These are phyloP conservation scores for Wickerhamomyces sp. DNA, from an alignment of 1,139 yeast genomes.

Conservation along the genomic window DNA sequence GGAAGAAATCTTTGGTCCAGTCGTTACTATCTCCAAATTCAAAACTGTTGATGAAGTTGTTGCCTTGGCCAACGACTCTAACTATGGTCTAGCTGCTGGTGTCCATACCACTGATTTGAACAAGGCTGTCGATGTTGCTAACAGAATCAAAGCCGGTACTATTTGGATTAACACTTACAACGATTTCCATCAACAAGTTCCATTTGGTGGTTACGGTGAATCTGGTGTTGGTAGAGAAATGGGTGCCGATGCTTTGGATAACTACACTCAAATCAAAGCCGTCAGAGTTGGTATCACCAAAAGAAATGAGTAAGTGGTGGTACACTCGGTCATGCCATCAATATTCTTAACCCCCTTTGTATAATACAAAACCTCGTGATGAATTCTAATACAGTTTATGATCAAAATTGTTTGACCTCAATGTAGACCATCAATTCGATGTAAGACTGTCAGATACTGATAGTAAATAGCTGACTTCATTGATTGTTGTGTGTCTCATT, in stretches of 20 bases:
- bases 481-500: too few species aligned
- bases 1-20: conserved; percentile 85
- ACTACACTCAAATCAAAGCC: conserved; percentile 61
- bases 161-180: conserved; percentile 54
- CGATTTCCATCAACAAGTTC: conserved; percentile 53
- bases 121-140: conserved; percentile 53
- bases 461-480: too few species aligned
- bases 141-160: conserved; percentile 65
- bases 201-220: conserved; percentile 60
- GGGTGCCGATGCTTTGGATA: conserved; percentile 64
- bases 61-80: conserved; percentile 54
- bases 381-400: too few species aligned
- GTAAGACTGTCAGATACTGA: too few species aligned
- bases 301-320: conserved; percentile 7
- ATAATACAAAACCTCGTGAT: too few species aligned
- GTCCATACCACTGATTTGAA: conserved; percentile 56
- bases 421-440: too few species aligned
- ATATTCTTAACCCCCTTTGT: background rate
- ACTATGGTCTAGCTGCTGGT: conserved; percentile 73
- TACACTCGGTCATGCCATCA: background rate
- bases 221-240: conserved; percentile 73
- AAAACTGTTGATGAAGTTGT: conserved; percentile 59
- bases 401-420: too few species aligned
- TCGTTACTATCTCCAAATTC: conserved; percentile 62
- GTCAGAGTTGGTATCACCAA: conserved; percentile 28